Evolutionary conservation across 2,329 filamentous ascomycete genomes (phyloP).

Genomic region (Fusarium verticillioides): DNA sequence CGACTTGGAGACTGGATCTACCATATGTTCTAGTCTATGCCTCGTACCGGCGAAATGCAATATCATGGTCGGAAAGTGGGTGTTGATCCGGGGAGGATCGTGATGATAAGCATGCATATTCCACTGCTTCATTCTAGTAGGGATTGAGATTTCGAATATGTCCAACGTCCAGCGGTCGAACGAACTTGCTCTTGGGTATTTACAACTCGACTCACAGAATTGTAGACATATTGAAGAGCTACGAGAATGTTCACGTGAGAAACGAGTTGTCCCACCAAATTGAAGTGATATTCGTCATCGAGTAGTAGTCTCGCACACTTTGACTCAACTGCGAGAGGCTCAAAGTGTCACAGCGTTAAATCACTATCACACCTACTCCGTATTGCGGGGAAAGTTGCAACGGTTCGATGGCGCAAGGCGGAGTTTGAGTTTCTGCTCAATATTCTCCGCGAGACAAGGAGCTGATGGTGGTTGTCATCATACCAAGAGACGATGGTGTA

Average conservation of each 20-base stretch:
- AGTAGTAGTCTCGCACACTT: slow-evolving; percentile 64
- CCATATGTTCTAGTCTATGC: background rate
- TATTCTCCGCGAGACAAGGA: background rate
- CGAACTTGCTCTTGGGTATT: background rate
- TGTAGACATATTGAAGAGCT: background rate
- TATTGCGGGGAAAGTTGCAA: slow-evolving; percentile 52
- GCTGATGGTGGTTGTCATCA: slow-evolving; percentile 14
- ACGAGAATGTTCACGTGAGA: background rate
- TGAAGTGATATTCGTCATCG: slow-evolving; percentile 6
- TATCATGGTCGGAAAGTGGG: background rate
- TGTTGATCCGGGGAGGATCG: background rate
- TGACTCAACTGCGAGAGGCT: slow-evolving; percentile 62
- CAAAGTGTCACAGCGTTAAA: slow-evolving; percentile 69
- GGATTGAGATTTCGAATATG: background rate
- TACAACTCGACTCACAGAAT: background rate
- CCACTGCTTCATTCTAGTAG: background rate
- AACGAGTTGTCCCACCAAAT: background rate
- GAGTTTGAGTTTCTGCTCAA: slow-evolving; percentile 33
- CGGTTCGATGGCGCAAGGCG: slow-evolving; percentile 57
- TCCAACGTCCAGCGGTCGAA: background rate
- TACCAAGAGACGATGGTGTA: slow-evolving; percentile 6
- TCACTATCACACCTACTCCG: slow-evolving; percentile 58
- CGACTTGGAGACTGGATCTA: background rate
- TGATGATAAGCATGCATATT: background rate
- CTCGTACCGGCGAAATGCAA: background rate